A percentile compares a stretch with the other conserved stretches of the same genome.
Evolutionary conservation across 73 alveolate species (phyloP).

Genomic region (Paramecium primaurelia): DNA sequence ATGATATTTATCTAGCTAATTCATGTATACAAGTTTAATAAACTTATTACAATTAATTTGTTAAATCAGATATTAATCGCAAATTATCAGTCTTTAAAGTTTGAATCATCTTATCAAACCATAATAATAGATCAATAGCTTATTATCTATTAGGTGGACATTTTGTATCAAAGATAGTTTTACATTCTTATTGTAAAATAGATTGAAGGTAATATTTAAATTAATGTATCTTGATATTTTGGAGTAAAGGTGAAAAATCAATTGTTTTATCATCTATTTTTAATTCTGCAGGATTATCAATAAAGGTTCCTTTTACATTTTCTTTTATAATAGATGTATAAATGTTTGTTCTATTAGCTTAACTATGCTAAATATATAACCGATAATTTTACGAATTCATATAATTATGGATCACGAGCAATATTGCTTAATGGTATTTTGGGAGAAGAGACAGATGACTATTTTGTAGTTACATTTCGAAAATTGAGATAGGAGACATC

Average conservation of each 20-base stretch:
- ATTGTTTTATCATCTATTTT: background rate
- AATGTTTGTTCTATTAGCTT: background rate
- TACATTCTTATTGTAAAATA: background rate
- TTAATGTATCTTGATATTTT: background rate
- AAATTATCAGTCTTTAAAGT: background rate
- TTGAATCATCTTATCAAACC: background rate
- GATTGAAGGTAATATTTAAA: background rate
- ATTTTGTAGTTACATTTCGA: background rate
- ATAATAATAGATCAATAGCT: background rate
- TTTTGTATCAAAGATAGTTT: background rate
- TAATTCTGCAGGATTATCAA: background rate
- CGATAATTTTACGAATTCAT: background rate
- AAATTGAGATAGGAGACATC: slow-evolving; percentile 8
- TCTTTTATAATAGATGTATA: background rate
- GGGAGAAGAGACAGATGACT: slow-evolving; percentile 3
- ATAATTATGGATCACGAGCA: background rate
- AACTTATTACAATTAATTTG: background rate
- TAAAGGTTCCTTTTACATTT: background rate
- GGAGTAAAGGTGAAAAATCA: background rate
- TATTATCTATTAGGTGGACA: background rate
- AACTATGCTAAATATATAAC: background rate
- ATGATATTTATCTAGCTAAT: background rate
- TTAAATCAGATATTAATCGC: background rate
- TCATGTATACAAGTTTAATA: slow-evolving; percentile 25
- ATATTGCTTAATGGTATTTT: background rate